phyloP scores from a whole-genome alignment of 2,329 filamentous ascomycete species.

The Cytospora chrysosperma region DNA sequence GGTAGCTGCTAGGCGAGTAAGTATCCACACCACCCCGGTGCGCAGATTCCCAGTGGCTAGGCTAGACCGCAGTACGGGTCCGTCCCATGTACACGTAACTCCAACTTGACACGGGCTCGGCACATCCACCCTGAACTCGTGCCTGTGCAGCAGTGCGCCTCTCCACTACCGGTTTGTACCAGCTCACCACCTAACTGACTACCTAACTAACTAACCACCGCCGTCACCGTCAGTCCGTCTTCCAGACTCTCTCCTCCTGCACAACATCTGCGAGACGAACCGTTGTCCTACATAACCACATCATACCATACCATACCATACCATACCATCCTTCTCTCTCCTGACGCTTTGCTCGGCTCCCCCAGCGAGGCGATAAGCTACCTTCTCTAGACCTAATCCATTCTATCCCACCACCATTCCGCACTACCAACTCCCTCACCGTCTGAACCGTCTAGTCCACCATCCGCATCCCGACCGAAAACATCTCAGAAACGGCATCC shows the following conservation, averaged over 20 bases:
- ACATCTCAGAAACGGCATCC: conserved; percentile 14
- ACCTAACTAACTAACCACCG: too few relatives aligned
- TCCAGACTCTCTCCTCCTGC: conserved; percentile 6
- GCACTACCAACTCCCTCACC: neutral
- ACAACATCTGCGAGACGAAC: conserved; percentile 14
- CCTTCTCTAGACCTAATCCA: neutral
- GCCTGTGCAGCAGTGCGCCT: neutral
- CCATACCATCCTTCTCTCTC: too few relatives aligned
- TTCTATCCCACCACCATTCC: neutral
- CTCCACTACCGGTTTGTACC: conserved; percentile 2
- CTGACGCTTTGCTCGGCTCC: neutral
- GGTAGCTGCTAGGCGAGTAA: too few relatives aligned
- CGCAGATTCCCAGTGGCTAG: neutral
- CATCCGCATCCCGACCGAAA: conserved; percentile 10
- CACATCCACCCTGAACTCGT: conserved; percentile 13
- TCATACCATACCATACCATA: too few relatives aligned
- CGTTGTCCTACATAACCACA: conserved; percentile 18
- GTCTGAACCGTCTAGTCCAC: conserved; percentile 7
- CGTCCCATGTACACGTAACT: conserved; percentile 22
- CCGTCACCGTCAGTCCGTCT: conserved; percentile 4
- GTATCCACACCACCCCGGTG: conserved; percentile 9
- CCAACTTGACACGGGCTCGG: conserved; percentile 16
- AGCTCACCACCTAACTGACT: neutral
- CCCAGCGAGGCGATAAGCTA: neutral
- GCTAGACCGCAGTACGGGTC: too few relatives aligned